Percentiles rank a stretch among this genome's conserved stretches.
Conservation (phyloP, 148 eudicot species). For the Chenopodium quinoa region DNA sequence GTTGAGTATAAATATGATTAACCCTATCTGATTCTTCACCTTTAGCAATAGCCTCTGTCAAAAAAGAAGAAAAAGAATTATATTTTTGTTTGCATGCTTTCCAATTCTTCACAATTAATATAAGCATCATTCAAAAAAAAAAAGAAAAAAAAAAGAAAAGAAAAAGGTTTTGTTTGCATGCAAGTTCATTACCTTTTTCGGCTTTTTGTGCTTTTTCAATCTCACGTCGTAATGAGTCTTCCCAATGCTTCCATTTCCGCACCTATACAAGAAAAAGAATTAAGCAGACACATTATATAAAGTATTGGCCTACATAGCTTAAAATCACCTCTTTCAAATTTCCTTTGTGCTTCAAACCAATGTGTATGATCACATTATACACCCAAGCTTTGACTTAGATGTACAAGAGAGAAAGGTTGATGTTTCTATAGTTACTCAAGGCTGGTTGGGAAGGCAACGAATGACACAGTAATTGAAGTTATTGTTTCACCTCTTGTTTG, state of each 20-base stretch:
- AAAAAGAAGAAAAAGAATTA: no score
- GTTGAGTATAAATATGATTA: slow-evolving; percentile 28
- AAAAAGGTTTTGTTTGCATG: neutral
- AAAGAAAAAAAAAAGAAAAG: no score
- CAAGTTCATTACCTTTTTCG: slow-evolving; percentile 27
- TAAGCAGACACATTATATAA: neutral
- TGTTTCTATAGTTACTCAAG: no score
- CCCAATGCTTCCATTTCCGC: slow-evolving; percentile 84
- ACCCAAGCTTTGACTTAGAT: neutral
- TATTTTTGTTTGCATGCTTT: no score
- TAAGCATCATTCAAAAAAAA: no score
- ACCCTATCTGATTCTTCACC: slow-evolving; percentile 29
- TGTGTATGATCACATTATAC: neutral
- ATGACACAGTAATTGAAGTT: no score
- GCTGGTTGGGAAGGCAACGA: no score
- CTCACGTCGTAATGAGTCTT: slow-evolving; percentile 55
- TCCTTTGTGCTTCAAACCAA: no score
- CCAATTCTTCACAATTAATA: no score
- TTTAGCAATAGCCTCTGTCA: neutral
- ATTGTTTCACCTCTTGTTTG: no score
- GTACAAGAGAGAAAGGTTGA: neutral
- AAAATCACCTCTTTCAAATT: neutral
- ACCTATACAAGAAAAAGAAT: slow-evolving; percentile 39
- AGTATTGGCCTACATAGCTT: neutral
- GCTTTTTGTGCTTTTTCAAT: slow-evolving; percentile 20